Base-by-base conservation (phyloP, 148 eudicot species). In the Simmondsia chinensis region DNA sequence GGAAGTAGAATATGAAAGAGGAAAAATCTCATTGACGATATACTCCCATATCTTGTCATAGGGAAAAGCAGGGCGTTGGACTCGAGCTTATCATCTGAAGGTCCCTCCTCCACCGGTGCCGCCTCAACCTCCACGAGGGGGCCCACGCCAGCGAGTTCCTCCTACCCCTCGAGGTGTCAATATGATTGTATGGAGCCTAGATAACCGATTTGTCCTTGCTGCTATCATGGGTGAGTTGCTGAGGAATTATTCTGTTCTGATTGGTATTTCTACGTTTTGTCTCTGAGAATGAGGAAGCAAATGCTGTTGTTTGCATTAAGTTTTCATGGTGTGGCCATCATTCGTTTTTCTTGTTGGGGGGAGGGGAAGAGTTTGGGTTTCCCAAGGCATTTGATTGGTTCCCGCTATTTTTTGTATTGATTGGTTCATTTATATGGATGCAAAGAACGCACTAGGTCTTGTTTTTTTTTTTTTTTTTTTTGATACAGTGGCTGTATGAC, bases 131-230 rank as follows among this genome's bases (percentile, higher is more conserved):
- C 75, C 73, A 24, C 68, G 94, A 59, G 94, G 96, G 19, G 96
- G 96, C 20, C 96, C 96, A 26, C 80, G 96, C 24, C 96, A 83
- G 54, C 74, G 96, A 64, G 75, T 78, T 48, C 72, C 61, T 66
- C 91, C 87, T 35, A 80, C 89, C 38, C 96, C 94, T 33, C 94
- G 96, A 52, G 96, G 96, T 57, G 96, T 88, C 53, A 88, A 83
- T 61, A 88, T 88, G 96, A 80, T 88, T 40, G 77, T 79, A 4
- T 88, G 96, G 96, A 88, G 96, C 63, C 69, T 88, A 54, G 96
- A 88, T 59, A 88, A 88, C 57, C 87, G 94, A 30, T 88, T 83
- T 71, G 96, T 88, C 60, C 94, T 88, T 58, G 96, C 96, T 52
- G 94, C 96, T 58, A 80, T 88, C 48, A 88, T 82, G 99, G 95